phyloP scores from a whole-genome alignment of 371 early-diverging fungal species.

The Capniomyces stellatus region DNA sequence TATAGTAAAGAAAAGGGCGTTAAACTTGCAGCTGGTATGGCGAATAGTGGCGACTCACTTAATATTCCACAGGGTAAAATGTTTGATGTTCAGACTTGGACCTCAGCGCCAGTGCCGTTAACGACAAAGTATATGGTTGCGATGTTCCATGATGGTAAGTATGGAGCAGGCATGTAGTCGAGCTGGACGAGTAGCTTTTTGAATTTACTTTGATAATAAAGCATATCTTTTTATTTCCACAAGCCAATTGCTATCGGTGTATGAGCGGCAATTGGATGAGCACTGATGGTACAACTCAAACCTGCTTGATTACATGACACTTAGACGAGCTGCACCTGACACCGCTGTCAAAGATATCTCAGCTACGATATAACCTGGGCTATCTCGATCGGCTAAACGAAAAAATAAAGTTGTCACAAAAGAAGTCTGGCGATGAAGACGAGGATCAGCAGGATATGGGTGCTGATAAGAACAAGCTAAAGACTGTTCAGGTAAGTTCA shows the following conservation, averaged over 20 bases:
- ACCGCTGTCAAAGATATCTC: slow-evolving; percentile 46
- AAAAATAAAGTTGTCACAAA: slow-evolving; percentile 48
- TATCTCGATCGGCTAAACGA: slow-evolving; percentile 78
- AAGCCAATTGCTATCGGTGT: too few species aligned
- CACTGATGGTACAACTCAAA: too few species aligned
- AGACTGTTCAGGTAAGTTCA: slow-evolving; percentile 19
- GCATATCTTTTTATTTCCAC: too few species aligned
- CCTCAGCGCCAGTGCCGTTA: slow-evolving; percentile 53
- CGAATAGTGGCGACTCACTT: slow-evolving; percentile 46
- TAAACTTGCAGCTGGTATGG: slow-evolving; percentile 56
- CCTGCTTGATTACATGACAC: too few species aligned
- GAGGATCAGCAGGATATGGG: slow-evolving; percentile 27
- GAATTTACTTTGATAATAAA: too few species aligned
- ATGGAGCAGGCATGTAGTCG: too few species aligned
- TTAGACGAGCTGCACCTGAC: slow-evolving; percentile 56
- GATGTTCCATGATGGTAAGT: slow-evolving; percentile 44
- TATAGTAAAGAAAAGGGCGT: slow-evolving; percentile 63
- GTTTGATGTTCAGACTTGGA: slow-evolving; percentile 55
- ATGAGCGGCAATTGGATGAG: too few species aligned
- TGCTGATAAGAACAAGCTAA: slow-evolving; percentile 39
- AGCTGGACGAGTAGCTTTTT: too few species aligned
- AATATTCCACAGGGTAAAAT: slow-evolving; percentile 38
- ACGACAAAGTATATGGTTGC: slow-evolving; percentile 67
- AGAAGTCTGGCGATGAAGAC: slow-evolving; percentile 31
- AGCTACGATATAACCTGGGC: slow-evolving; percentile 65